Evolutionary conservation across 345 rosid genomes (phyloP).

Genomic region (Diplotaxis tenuifolia): DNA sequence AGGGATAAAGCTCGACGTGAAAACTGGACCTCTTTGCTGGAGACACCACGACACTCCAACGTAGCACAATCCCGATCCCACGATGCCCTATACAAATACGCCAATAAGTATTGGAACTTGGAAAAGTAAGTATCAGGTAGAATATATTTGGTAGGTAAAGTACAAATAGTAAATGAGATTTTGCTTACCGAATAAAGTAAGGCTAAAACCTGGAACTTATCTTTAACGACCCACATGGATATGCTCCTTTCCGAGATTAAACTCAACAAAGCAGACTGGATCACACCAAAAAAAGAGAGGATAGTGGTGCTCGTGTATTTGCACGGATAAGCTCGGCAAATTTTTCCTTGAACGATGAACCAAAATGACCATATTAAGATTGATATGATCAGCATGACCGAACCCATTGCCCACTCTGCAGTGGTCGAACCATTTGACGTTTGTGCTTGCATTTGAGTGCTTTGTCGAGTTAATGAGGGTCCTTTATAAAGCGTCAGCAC

Average conservation of each 20-base stretch:
- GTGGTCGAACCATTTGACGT: slow-evolving; percentile 1
- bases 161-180: not conserved
- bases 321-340: slow-evolving; percentile 48
- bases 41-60: slow-evolving; percentile 94
- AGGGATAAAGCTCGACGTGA: slow-evolving; percentile 78
- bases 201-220: slow-evolving; percentile 44
- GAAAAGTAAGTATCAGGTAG: not conserved
- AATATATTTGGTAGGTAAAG: slow-evolving; percentile 2
- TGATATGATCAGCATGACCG: slow-evolving; percentile 44
- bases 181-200: slow-evolving; percentile 53
- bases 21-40: slow-evolving; percentile 68
- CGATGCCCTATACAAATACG: slow-evolving; percentile 52
- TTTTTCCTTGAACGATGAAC: slow-evolving; percentile 57
- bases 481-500: slow-evolving; percentile 55
- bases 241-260: slow-evolving; percentile 42
- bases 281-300: slow-evolving; percentile 57
- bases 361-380: slow-evolving; percentile 55
- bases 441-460: slow-evolving; percentile 17
- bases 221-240: slow-evolving; percentile 54
- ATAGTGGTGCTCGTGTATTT: slow-evolving; percentile 63
- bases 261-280: slow-evolving; percentile 55
- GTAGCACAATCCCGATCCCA: slow-evolving; percentile 74
- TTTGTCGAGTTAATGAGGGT: slow-evolving; percentile 33
- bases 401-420: slow-evolving; percentile 48
- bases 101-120: too few species aligned